phyloP scores from a whole-genome alignment of 164 flowering plant genomes.

The Sedum album region DNA sequence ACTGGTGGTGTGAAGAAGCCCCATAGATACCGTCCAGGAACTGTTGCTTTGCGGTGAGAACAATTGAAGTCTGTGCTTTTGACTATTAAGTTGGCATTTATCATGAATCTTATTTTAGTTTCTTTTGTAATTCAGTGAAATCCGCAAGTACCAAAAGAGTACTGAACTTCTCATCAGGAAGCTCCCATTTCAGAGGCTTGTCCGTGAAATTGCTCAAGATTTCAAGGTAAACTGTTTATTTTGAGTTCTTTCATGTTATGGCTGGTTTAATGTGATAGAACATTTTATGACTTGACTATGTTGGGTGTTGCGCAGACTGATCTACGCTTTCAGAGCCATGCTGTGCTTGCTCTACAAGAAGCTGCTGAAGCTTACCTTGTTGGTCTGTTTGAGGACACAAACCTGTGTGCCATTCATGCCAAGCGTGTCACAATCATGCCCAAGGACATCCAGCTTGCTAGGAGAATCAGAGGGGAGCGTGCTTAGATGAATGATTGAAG shows the following conservation, averaged over 20 bases:
- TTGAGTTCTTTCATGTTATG: no score
- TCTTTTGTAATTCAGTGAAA: constrained; percentile 34
- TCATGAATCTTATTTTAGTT: neutral
- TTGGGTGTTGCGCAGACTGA: constrained; percentile 39
- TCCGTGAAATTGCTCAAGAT: constrained; percentile 82
- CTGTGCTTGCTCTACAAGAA: constrained; percentile 69
- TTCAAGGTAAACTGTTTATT: constrained; percentile 36
- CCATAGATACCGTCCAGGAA: constrained; percentile 85
- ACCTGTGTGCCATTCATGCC: constrained; percentile 74
- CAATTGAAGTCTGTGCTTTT: no score
- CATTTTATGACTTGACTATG: neutral
- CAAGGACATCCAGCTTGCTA: constrained; percentile 70
- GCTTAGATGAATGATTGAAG: constrained; percentile 26
- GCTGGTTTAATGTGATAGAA: no score
- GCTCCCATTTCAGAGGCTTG: constrained; percentile 83
- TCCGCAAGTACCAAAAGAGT: constrained; percentile 79
- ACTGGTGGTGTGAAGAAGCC: constrained; percentile 97
- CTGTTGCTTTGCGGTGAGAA: constrained; percentile 83
- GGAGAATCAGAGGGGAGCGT: constrained; percentile 75
- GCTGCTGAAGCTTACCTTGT: constrained; percentile 80
- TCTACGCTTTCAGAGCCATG: constrained; percentile 75
- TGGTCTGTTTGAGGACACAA: constrained; percentile 72
- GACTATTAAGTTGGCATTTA: no score
- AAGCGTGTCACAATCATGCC: constrained; percentile 83
- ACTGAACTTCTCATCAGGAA: constrained; percentile 81